Evolutionary conservation across 176 grass and related monocot species (phyloP), one percentile per base, ranked within the genome.

Genomic region (Zea luxurians): DNA sequence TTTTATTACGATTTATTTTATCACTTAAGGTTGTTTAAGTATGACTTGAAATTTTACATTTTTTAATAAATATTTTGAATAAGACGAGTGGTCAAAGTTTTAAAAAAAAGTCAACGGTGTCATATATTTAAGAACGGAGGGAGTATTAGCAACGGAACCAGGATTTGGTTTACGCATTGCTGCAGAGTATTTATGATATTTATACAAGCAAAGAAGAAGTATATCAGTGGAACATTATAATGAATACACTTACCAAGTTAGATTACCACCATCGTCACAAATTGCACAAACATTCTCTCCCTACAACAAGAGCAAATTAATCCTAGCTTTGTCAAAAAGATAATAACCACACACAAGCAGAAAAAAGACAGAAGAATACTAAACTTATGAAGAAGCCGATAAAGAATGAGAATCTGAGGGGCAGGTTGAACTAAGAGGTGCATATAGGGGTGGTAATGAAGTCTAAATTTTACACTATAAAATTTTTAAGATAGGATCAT

Each of bases 181-280:
- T 10, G 6, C 47, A 37, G 47, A 49, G 36, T 65, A 44, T 3
- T 44, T 2, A n/a, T 36, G 48, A 45, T 44, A 3, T 36, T 15
- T 55, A 73, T 80, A 35, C 21, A 75, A 20, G 35, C 37, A 44
- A 70, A n/a, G 17, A 35, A 77, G 43, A 71, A 64, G 2, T 48
- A 12, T 5, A 70, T 48, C 9, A 53, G 45, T 11, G 9, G 63
- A 77, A 80, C 18, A 52, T 80, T 55, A 8, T 46, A 69, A 13
- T 69, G 40, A 59, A 1, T 34, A 77, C 40, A 83, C 70, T 36
- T 58, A 74, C 71, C 71, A 58, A 58, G 71, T 42, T 40, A 74
- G 37, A 74, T 17, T 10, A 58, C 71, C 71, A 58, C 50, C 52
- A 74, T 74, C 52, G 17, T 74, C 71, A 4, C 71, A 74, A 58